Evolutionary conservation across 164 flowering plant genomes (phyloP), one percentile per base, ranked within the genome.

Genomic region (Vitis cinerea): DNA sequence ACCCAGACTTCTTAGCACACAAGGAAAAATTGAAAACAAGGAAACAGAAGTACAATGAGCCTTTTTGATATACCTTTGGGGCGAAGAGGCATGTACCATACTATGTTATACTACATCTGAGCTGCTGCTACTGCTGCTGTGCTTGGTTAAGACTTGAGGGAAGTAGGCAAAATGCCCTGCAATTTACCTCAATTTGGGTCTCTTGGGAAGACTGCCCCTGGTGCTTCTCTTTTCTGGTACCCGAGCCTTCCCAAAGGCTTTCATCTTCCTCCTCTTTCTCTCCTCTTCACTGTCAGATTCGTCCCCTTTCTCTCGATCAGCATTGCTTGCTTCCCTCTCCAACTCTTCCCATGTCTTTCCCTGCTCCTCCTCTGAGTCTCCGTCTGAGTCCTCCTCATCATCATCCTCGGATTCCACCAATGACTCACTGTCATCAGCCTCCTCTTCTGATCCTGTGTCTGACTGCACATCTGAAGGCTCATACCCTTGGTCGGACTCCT

Each of bases 311-410:
- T 89, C 91, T 65, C 85, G 76, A 57, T 92, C 96, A 31, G 94
- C 96, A 81, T 90, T 80, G 77, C 88, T 89, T 30, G 96, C 98
- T 79, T 92, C 98, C 76, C 93, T 87, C 68, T 92, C 96, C 75
- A 92, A 77, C 86, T 92, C 98, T 65, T 92, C 94, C 98, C 98
- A 90, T 10, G 94, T 88, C 76, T 89, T 89, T 6, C 94, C 98
- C 63, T 92, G 68, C 31, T 90, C 93, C 63, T 92, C 98, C 72
- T 88, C 96, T 0, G 84, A 86, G 6, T 73, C 91, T 63, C 84
- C 94, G 29, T 86, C 97, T 0, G 84, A 75, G 12, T 77, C 93
- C 49, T 88, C 91, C 15, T 85, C 91, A 52, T 82, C 90, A 12
- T 86, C 95, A 31, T 89, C 92, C 44, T 88, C 98, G 9, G 96